These are phyloP conservation scores for Corinectria fuckeliana DNA, from an alignment of 2,329 filamentous ascomycete species.

Conservation along the genomic window DNA sequence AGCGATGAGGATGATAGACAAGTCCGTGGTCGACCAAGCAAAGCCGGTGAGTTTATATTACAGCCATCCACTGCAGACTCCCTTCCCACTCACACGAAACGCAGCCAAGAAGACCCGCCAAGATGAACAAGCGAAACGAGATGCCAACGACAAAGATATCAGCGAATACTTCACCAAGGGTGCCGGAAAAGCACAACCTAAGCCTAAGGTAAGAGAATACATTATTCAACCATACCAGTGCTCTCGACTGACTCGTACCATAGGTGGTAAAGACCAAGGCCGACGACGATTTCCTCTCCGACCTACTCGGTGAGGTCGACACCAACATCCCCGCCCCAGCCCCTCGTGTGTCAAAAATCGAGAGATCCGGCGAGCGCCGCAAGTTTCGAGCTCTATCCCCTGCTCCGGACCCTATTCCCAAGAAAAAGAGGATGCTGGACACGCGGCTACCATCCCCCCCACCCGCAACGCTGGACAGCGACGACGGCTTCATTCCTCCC, in stretches of 20 bases:
- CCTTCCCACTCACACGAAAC: background rate
- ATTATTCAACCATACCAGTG: background rate
- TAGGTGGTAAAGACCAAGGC: slow-evolving; percentile 81
- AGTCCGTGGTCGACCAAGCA: slow-evolving; percentile 54
- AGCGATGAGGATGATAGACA: slow-evolving; percentile 61
- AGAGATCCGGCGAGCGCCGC: slow-evolving; percentile 77
- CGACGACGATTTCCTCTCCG: slow-evolving; percentile 85
- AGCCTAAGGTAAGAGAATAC: slow-evolving; percentile 72
- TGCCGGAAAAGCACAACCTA: slow-evolving; percentile 68
- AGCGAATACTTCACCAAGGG: slow-evolving; percentile 93
- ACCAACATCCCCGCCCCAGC: slow-evolving; percentile 67
- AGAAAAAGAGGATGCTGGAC: slow-evolving; percentile 63
- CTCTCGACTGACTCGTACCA: slow-evolving; percentile 17
- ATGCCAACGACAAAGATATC: slow-evolving; percentile 90
- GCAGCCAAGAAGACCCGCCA: slow-evolving; percentile 86
- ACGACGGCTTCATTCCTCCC: slow-evolving; percentile 61
- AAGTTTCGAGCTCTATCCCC: slow-evolving; percentile 84
- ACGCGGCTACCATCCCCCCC: slow-evolving; percentile 55
- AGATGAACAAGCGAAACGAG: slow-evolving; percentile 82
- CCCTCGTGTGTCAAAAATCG: slow-evolving; percentile 63
- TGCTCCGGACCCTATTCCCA: slow-evolving; percentile 60
- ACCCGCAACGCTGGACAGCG: slow-evolving; percentile 55
- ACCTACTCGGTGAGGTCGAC: slow-evolving; percentile 87
- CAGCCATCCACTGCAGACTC: background rate
- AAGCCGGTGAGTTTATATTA: slow-evolving; percentile 52